Conservation (phyloP, 129 eudicot genomes). For the Daucus carota region DH1_v3.0 NC_030382.2:37226501-37227000, state of each 20-base stretch:
- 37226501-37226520: constrained; percentile 32
- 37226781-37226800: not conserved
- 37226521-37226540: constrained; percentile 2
- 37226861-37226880: too few relatives aligned
- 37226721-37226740: not conserved
- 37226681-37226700: not conserved
- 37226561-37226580: not conserved
- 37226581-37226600: not conserved
- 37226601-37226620: not conserved
- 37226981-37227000: too few relatives aligned
- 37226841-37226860: not conserved
- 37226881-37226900: too few relatives aligned
- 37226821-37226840: not conserved
- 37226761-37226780: not conserved
- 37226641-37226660: not conserved
- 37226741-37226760: not conserved
- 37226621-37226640: not conserved
- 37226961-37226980: too few relatives aligned
- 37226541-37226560: not conserved
- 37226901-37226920: too few relatives aligned
- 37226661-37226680: not conserved
- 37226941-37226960: too few relatives aligned
- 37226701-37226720: not conserved
- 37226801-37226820: not conserved
- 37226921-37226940: too few relatives aligned